phyloP scores from a whole-genome alignment of 441 rosid genomes.

The Viola pubescens region DNA sequence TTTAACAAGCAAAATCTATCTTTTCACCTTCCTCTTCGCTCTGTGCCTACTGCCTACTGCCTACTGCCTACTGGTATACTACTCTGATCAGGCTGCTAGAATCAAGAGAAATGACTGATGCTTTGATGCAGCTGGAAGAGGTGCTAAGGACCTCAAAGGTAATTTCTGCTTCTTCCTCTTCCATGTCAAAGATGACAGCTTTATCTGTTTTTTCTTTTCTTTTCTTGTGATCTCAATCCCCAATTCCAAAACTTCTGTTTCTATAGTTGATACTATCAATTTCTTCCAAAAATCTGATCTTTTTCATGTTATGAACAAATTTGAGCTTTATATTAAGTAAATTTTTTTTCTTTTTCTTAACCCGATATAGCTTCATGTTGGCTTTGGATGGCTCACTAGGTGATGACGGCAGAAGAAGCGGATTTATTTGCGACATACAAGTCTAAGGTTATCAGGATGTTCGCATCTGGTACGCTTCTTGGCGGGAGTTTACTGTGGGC shows the following conservation, averaged over 20 bases:
- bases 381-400: constrained; percentile 13
- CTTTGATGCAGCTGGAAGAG: constrained; percentile 28
- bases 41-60: background rate
- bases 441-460: constrained; percentile 22
- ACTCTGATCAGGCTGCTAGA: background rate
- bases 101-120: constrained; percentile 26
- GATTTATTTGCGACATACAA: constrained; percentile 18
- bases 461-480: constrained; percentile 25
- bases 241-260: background rate
- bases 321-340: too few relatives aligned
- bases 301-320: background rate
- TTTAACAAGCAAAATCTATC: background rate
- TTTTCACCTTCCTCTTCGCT: background rate
- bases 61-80: background rate
- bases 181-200: too few relatives aligned
- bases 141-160: constrained; percentile 33
- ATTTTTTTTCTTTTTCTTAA: too few relatives aligned
- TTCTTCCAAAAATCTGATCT: background rate
- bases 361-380: too few relatives aligned
- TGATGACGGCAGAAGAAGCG: constrained; percentile 28
- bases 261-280: too few relatives aligned
- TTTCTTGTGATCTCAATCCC: constrained; percentile 3
- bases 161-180: background rate
- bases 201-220: background rate
- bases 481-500: constrained; percentile 22